A percentile compares a stretch with the other conserved stretches of the same genome.
These are phyloP conservation scores for Malus sieversii DNA, from an alignment of 306 rosid species.

Conservation along the genomic window DNA sequence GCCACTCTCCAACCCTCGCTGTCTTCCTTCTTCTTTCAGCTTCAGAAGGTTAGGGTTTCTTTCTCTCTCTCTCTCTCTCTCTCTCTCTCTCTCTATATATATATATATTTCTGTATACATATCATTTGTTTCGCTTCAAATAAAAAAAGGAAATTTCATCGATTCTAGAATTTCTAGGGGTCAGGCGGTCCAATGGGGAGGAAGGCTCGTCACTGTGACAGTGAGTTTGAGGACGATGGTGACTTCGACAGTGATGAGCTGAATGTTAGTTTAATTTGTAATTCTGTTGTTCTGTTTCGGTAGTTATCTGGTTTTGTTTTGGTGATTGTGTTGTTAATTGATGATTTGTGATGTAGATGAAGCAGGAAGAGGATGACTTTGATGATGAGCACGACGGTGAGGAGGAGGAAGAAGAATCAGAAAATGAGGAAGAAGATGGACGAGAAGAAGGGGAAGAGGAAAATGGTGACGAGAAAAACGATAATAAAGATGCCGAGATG, in stretches of 20 bases:
- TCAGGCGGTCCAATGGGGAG: conserved; percentile 11
- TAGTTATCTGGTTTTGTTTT: neutral
- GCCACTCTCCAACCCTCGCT: neutral
- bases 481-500: conserved; percentile 49
- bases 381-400: conserved; percentile 23
- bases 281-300: neutral
- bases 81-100: neutral
- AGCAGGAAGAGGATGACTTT: conserved; percentile 6
- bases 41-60: neutral
- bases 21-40: neutral
- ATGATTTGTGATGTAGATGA: conserved; percentile 24
- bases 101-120: neutral
- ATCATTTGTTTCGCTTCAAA: neutral
- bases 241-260: conserved; percentile 5
- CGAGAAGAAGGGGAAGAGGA: conserved; percentile 23
- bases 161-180: neutral
- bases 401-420: conserved; percentile 6
- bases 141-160: neutral
- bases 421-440: conserved; percentile 23
- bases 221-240: conserved; percentile 14
- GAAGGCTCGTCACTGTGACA: conserved; percentile 19
- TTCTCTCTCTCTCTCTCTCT: neutral
- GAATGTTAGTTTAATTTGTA: conserved; percentile 10
- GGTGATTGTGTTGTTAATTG: neutral
- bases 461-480: conserved; percentile 11